A percentile compares a stretch with the other conserved stretches of the same genome.
Conservation (phyloP, 257 asterid genomes). For the Coffea canephora region DNA sequence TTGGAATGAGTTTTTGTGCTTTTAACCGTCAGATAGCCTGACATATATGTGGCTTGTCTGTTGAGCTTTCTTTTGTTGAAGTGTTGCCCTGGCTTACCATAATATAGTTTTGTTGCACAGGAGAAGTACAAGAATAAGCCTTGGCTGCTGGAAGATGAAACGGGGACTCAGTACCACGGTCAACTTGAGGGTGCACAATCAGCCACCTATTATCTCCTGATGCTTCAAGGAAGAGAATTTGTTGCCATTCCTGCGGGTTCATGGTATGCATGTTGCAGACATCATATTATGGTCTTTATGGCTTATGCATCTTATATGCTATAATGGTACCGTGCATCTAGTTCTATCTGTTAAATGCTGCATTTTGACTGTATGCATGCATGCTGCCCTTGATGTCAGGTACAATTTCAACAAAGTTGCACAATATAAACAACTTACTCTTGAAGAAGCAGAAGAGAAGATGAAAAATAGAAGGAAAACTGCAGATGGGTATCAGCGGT, state of each 20-base stretch:
- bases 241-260: conserved; percentile 98
- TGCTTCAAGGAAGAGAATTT: conserved; percentile 94
- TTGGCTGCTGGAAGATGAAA: conserved; percentile 97
- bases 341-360: not conserved
- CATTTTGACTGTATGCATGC: not conserved
- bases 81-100: conserved; percentile 2
- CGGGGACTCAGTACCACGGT: conserved; percentile 89
- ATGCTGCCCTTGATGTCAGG: conserved; percentile 38
- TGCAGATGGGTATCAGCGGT: conserved; percentile 96
- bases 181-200: conserved; percentile 91
- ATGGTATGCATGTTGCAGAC: conserved; percentile 46
- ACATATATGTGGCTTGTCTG: not conserved
- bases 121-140: conserved; percentile 95
- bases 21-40: not conserved
- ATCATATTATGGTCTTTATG: not conserved
- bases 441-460: conserved; percentile 99
- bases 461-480: conserved; percentile 95
- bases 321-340: not conserved
- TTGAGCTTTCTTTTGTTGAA: not conserved
- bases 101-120: conserved; percentile 40
- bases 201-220: conserved; percentile 89
- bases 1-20: not conserved
- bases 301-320: not conserved
- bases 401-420: conserved; percentile 96
- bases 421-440: conserved; percentile 91